These are phyloP conservation scores for Terfezia claveryi DNA, from an alignment of 495 filamentous ascomycete species.

Conservation along the genomic window DNA sequence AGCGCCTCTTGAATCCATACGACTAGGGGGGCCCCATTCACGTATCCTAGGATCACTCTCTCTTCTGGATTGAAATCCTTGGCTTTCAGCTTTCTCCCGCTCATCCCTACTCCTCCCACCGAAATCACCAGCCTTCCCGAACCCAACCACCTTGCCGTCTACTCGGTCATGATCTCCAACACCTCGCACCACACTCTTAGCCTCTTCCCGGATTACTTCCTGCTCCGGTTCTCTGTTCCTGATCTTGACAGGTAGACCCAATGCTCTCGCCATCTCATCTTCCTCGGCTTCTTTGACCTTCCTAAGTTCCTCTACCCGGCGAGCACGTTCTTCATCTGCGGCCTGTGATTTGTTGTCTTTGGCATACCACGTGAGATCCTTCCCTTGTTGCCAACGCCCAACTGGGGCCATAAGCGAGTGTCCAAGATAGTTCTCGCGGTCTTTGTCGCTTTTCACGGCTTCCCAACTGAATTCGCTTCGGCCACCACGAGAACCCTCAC, in stretches of 20 bases:
- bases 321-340: slow-evolving; percentile 34
- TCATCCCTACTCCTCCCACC: slow-evolving; percentile 1
- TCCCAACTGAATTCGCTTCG: slow-evolving; percentile 89
- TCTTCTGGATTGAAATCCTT: not conserved
- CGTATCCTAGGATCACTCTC: slow-evolving; percentile 1
- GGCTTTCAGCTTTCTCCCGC: not conserved
- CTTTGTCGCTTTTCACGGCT: slow-evolving; percentile 63
- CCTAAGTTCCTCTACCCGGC: slow-evolving; percentile 41
- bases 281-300: slow-evolving; percentile 79
- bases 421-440: slow-evolving; percentile 93
- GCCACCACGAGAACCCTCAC: slow-evolving; percentile 76
- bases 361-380: slow-evolving; percentile 75
- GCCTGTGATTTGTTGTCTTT: slow-evolving; percentile 31
- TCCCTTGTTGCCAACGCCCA: slow-evolving; percentile 83
- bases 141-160: slow-evolving; percentile 11
- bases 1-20: no score
- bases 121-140: slow-evolving; percentile 1
- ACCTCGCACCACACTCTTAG: slow-evolving; percentile 6
- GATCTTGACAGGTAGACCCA: slow-evolving; percentile 49
- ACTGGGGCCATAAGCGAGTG: slow-evolving; percentile 92
- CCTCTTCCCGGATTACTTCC: slow-evolving; percentile 11
- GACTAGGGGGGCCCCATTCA: not conserved
- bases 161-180: slow-evolving; percentile 7
- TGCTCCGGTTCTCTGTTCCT: slow-evolving; percentile 20
- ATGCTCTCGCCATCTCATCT: slow-evolving; percentile 60